These are phyloP conservation scores for Alternaria ventricosa DNA, from an alignment of 2,329 filamentous ascomycete species.

Conservation along the genomic window DNA sequence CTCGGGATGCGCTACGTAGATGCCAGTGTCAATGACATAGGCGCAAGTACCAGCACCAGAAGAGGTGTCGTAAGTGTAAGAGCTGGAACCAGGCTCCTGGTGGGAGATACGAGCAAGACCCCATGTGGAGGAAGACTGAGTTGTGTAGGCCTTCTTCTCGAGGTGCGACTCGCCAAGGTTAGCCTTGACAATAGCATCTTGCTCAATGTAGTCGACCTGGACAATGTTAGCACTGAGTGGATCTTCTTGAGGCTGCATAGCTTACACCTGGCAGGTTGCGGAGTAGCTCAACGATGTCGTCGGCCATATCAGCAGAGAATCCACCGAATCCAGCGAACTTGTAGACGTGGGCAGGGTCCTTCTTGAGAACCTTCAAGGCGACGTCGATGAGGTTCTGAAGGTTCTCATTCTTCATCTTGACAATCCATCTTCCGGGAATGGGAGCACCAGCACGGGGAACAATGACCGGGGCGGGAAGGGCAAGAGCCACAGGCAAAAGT, in stretches of 20 bases:
- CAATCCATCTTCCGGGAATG: slow-evolving; percentile 54
- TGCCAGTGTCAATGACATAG: slow-evolving; percentile 72
- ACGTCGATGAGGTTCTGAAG: slow-evolving; percentile 34
- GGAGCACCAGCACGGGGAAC: slow-evolving; percentile 43
- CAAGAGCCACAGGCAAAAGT: slow-evolving; percentile 47
- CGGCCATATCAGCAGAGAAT: slow-evolving; percentile 45
- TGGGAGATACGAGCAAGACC: slow-evolving; percentile 53
- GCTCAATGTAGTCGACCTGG: slow-evolving; percentile 51
- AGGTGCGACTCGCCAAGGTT: slow-evolving; percentile 28
- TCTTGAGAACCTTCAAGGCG: slow-evolving; percentile 33
- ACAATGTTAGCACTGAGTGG: slow-evolving; percentile 2
- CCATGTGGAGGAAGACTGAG: slow-evolving; percentile 50
- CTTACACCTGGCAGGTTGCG: slow-evolving; percentile 39
- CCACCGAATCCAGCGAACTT: slow-evolving; percentile 49
- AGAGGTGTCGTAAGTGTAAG: slow-evolving; percentile 50
- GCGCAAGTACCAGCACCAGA: slow-evolving; percentile 55
- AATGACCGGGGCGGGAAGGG: slow-evolving; percentile 49
- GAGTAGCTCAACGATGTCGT: slow-evolving; percentile 39
- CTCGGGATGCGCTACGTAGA: slow-evolving; percentile 60
- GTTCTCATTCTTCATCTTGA: slow-evolving; percentile 53
- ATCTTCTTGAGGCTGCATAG: background rate
- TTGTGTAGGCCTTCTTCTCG: slow-evolving; percentile 45
- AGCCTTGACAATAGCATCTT: slow-evolving; percentile 46
- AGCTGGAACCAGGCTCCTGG: slow-evolving; percentile 31
- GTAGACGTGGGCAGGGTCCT: slow-evolving; percentile 45